phyloP scores from a whole-genome alignment of 345 rosid species.

The Passiflora organensis region DNA sequence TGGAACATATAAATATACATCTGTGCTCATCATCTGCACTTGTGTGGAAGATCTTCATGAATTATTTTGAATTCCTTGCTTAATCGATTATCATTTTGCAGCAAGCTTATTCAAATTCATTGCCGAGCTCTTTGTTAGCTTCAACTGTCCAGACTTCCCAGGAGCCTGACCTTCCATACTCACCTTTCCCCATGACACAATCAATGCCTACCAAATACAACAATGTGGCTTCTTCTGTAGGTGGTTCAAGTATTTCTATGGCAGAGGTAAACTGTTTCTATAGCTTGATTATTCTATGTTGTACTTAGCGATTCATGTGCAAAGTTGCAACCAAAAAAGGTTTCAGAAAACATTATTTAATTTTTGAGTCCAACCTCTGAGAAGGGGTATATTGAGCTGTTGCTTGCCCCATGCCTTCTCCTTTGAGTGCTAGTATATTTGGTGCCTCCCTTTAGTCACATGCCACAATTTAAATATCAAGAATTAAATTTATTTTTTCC shows the following conservation, averaged over 20 bases:
- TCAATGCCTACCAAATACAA: conserved; percentile 58
- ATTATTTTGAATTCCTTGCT: no score
- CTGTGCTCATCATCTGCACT: no score
- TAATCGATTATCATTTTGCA: conserved; percentile 12
- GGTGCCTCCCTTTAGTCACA: no score
- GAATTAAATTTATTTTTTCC: no score
- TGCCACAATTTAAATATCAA: no score
- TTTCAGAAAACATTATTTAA: neutral
- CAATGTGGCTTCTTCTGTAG: conserved; percentile 59
- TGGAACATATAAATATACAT: no score
- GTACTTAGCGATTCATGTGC: neutral
- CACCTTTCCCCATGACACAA: conserved; percentile 68
- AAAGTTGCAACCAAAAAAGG: neutral
- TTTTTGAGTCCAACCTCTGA: neutral
- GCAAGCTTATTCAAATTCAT: conserved; percentile 68
- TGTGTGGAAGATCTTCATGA: no score
- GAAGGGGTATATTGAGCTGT: no score
- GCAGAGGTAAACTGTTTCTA: conserved; percentile 53
- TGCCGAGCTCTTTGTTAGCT: conserved; percentile 66
- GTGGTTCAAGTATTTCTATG: conserved; percentile 65
- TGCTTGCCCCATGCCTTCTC: no score
- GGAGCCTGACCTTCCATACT: conserved; percentile 78
- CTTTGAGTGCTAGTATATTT: no score
- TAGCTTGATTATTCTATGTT: neutral
- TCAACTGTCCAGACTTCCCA: conserved; percentile 65